These are phyloP conservation scores for Calvatia gigantea DNA, from an alignment of 768 basidiomycete genomes.

Conservation along the genomic window DNA sequence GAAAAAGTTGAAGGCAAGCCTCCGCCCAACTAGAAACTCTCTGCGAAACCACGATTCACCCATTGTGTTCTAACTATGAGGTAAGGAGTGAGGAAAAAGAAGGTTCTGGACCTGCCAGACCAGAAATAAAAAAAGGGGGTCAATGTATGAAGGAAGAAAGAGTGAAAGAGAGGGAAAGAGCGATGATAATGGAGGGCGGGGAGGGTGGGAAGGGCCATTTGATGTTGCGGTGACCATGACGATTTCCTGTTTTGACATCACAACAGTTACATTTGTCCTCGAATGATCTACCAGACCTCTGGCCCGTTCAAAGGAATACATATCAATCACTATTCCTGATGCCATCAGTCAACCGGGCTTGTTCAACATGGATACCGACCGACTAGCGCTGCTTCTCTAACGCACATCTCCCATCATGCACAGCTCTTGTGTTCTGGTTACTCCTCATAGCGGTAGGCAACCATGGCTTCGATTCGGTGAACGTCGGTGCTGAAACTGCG, in stretches of 20 bases:
- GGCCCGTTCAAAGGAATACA: slow-evolving; percentile 2
- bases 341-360: slow-evolving; percentile 23
- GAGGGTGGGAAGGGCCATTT: slow-evolving; percentile 15
- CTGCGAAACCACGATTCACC: slow-evolving; percentile 68
- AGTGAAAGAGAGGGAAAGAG: slow-evolving; percentile 23
- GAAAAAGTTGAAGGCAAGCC: slow-evolving; percentile 69
- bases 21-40: slow-evolving; percentile 61
- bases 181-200: slow-evolving; percentile 19
- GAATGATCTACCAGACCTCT: slow-evolving; percentile 5
- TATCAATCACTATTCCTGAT: slow-evolving; percentile 15
- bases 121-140: slow-evolving; percentile 18
- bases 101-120: slow-evolving; percentile 55
- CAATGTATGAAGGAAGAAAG: slow-evolving; percentile 18
- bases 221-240: slow-evolving; percentile 21
- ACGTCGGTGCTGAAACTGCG: slow-evolving; percentile 96
- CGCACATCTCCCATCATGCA: not conserved
- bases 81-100: not conserved
- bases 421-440: slow-evolving; percentile 26
- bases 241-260: slow-evolving; percentile 16
- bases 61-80: slow-evolving; percentile 34
- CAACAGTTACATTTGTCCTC: not conserved
- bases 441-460: slow-evolving; percentile 92
- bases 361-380: not conserved
- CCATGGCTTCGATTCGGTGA: slow-evolving; percentile 98
- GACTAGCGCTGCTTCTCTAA: not conserved